phyloP scores from a whole-genome alignment of 345 rosid species.

The Salix suchowensis region DNA sequence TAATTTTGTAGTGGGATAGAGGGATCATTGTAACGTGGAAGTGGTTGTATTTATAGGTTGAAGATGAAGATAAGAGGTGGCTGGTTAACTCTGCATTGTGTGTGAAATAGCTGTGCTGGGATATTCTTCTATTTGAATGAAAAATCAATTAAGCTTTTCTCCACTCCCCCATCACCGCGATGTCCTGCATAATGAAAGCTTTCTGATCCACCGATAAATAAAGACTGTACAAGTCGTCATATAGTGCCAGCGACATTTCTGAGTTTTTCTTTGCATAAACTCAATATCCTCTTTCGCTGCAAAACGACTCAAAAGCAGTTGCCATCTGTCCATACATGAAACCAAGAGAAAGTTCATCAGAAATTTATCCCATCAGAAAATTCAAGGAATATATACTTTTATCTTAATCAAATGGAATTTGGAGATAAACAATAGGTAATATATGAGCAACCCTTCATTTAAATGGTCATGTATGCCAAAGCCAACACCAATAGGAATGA shows the following conservation, averaged over 20 bases:
- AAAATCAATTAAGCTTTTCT: too few species aligned
- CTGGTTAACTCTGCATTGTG: background rate
- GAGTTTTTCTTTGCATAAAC: constrained; percentile 56
- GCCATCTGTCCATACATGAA: background rate
- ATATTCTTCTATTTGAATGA: background rate
- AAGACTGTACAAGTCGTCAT: constrained; percentile 38
- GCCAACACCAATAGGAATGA: background rate
- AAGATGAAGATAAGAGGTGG: background rate
- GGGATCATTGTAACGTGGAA: background rate
- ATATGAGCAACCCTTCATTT: background rate
- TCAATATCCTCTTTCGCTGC: background rate
- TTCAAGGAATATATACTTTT: background rate
- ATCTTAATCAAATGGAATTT: background rate
- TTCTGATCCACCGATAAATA: background rate
- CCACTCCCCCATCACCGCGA: background rate
- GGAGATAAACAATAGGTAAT: background rate
- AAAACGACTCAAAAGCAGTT: background rate
- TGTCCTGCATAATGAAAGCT: background rate
- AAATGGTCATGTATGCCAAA: background rate
- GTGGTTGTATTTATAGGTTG: background rate
- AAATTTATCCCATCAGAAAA: background rate
- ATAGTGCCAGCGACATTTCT: constrained; percentile 48
- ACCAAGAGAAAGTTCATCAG: background rate
- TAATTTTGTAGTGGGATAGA: constrained; percentile 12
- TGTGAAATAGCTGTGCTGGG: background rate